Conservation (phyloP, 169 alveolate genomes). For the Pseudocohnilembus persalinus region DNA sequence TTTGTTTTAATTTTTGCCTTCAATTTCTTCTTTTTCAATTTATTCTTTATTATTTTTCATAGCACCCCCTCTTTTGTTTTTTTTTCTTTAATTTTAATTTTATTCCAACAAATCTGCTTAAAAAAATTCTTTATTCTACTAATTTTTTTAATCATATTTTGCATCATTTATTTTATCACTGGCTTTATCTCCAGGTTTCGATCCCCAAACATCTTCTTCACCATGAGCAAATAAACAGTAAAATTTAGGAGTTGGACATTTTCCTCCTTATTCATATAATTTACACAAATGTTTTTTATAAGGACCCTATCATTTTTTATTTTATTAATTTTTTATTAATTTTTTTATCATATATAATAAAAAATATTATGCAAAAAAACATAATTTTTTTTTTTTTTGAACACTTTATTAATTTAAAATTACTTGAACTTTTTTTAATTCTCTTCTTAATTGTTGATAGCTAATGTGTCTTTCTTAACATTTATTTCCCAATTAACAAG, state of each 20-base stretch:
- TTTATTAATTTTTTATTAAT: no score
- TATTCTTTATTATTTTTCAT: slow-evolving; percentile 1
- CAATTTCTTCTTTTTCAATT: not conserved
- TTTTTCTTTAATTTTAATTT: not conserved
- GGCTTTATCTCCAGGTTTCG: not conserved
- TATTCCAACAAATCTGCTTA: not conserved
- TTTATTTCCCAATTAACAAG: not conserved
- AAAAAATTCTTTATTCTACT: not conserved
- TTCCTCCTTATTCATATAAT: slow-evolving; percentile 1
- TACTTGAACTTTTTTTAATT: not conserved
- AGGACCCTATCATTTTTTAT: not conserved
- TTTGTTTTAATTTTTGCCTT: not conserved
- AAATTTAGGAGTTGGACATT: not conserved
- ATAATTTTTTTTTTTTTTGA: no score
- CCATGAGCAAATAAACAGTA: slow-evolving; percentile 28
- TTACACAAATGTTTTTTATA: slow-evolving; percentile 25
- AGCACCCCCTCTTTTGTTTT: not conserved
- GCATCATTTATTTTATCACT: not conserved
- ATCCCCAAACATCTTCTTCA: slow-evolving; percentile 17
- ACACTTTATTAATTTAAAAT: no score
- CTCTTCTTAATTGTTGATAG: slow-evolving; percentile 13
- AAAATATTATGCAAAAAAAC: no score
- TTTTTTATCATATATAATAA: no score
- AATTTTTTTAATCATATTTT: not conserved
- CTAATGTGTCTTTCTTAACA: slow-evolving; percentile 21